Base-by-base conservation (phyloP, 2,329 filamentous ascomycete species). In the Dactylonectria estremocensis region DNA sequence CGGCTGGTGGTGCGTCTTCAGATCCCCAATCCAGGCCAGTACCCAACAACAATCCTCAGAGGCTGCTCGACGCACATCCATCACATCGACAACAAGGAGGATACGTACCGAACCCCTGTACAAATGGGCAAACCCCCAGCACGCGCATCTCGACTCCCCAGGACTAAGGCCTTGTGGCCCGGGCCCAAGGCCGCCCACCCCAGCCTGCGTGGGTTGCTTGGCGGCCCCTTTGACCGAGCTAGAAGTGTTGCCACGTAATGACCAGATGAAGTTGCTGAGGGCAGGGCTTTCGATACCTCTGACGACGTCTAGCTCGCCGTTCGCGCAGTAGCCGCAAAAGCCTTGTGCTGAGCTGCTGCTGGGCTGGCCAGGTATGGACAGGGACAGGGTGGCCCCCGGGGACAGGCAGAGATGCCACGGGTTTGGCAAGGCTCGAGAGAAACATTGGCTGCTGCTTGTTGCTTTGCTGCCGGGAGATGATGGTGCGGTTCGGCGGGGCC, bases 241-340 rank as follows among this genome's bases (percentile, higher is more conserved):
- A 73, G 48, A 40, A 74, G 66, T 73, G 61, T 74, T 74, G 74
- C 74, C 74, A 76, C 74, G 74, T 76, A 76, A 76, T 74, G 70
- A 72, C 55, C 64, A 73, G 66, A 66, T 57, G 45, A 61, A 63
- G 46, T 40, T 37, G 55, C 46, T 59, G 37, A 22, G 52, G 49
- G 40, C 37, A 58, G 37, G 61, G 57, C 70, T 74, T 61, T 48
- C 64, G 61, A 40, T 55, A 61, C 57, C 49, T 66, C 59, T 28
- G 49, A 70, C 52, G 22, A 62, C 49, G 56, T 56, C 69, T 53
- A 56, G 48, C 58, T 69, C 64, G 60, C 59, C 53, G 48, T 22
- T 54, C 28, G 20, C 18, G 57, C 45, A 50, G 53, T 48, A 59
- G 37, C 60, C 64, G n/a, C 28, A 67, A 60, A 46, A 56, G 57